Conservation (phyloP, 495 filamentous ascomycete species). For the Aspergillus olivimuriae region DNA sequence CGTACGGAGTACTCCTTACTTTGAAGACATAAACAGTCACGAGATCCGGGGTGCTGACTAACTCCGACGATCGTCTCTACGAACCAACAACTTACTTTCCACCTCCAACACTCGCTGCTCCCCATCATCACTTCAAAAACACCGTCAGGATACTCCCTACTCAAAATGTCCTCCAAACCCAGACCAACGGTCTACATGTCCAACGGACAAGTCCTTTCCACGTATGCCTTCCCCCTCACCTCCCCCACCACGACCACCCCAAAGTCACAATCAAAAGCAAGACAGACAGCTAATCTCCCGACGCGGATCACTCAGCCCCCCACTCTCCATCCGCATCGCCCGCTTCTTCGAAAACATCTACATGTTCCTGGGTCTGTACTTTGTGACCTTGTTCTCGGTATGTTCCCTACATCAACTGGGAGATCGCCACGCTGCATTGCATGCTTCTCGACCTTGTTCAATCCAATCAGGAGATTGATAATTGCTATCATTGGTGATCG, state of each 20-base stretch:
- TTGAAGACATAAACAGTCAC: no score
- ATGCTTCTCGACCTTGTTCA: background rate
- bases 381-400: constrained; percentile 41
- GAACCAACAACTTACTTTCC: background rate
- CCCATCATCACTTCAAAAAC: background rate
- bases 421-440: no score
- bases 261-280: constrained; percentile 24
- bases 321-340: constrained; percentile 35
- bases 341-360: constrained; percentile 40
- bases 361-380: constrained; percentile 38
- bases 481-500: background rate
- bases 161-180: constrained; percentile 30
- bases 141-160: background rate
- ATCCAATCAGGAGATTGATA: background rate
- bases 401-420: constrained; percentile 6
- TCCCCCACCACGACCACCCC: constrained; percentile 7
- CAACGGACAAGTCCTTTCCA: constrained; percentile 30
- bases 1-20: background rate
- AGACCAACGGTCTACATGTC: constrained; percentile 32
- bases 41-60: background rate
- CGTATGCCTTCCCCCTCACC: constrained; percentile 14
- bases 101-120: background rate
- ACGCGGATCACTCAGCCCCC: constrained; percentile 30
- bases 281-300: constrained; percentile 25
- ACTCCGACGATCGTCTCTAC: background rate